Conservation (phyloP, 1,284 basidiomycete genomes). For the Sanguinoderma infundibulare region DNA sequence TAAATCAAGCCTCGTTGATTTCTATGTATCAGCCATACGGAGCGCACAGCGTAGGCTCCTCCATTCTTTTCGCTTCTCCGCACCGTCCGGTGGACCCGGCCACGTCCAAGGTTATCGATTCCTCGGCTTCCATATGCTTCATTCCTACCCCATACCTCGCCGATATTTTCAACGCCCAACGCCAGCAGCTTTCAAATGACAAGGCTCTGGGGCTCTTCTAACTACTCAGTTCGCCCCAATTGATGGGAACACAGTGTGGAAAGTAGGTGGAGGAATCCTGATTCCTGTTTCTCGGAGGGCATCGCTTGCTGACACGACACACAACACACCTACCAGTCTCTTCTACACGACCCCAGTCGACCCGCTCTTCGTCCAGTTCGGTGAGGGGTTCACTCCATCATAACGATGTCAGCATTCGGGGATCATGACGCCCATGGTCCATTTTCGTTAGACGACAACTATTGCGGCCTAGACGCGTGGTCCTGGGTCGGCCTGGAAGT, state of each 20-base stretch:
- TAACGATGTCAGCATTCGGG: background rate
- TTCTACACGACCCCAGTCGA: background rate
- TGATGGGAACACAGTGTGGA: too few species aligned
- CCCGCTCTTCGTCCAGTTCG: background rate
- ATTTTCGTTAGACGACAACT: background rate
- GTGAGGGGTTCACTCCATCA: background rate
- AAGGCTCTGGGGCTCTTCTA: too few species aligned
- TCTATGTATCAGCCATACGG: too few species aligned
- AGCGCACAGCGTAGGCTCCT: background rate
- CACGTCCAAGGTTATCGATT: background rate
- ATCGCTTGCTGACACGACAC: too few species aligned
- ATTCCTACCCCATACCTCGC: background rate
- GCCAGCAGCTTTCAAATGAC: background rate
- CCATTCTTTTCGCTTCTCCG: background rate
- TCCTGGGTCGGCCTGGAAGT: background rate
- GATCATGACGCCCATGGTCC: background rate
- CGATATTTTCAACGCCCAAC: background rate
- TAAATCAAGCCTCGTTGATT: background rate
- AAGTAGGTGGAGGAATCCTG: too few species aligned
- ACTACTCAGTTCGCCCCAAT: too few species aligned
- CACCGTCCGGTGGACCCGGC: background rate
- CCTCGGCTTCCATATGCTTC: background rate
- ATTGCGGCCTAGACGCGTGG: background rate
- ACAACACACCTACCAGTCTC: too few species aligned
- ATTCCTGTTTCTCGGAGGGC: too few species aligned